Evolutionary conservation across 23 red algal genomes (phyloP).

Genomic region (Cyanidioschyzon merolae): DNA sequence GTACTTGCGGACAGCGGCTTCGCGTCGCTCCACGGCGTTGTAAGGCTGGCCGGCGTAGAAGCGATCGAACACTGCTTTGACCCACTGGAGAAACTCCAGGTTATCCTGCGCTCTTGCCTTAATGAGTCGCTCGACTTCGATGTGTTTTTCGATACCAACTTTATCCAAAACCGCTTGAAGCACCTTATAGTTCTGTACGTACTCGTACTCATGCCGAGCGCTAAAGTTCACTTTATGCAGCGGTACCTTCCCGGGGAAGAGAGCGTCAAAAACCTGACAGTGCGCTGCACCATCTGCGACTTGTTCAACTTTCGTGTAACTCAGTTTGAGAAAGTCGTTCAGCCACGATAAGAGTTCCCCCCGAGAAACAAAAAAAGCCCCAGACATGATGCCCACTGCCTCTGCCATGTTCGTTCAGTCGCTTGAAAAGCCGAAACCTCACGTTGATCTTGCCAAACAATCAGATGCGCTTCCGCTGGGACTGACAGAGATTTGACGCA

Average conservation of each 20-base stretch:
- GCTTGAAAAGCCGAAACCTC: no score
- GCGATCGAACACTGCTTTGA: constrained; percentile 77
- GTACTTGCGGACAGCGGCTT: constrained; percentile 20
- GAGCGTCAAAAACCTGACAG: constrained; percentile 73
- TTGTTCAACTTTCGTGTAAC: constrained; percentile 80
- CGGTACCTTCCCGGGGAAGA: constrained; percentile 52
- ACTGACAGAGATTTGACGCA: no score
- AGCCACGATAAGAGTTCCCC: constrained; percentile 63
- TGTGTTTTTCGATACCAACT: constrained; percentile 52
- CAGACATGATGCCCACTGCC: constrained; percentile 65
- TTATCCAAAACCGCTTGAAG: constrained; percentile 64
- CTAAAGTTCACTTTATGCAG: constrained; percentile 81
- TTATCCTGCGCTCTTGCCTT: constrained; percentile 90
- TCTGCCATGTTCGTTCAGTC: not conserved
- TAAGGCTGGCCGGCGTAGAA: constrained; percentile 33
- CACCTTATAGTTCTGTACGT: constrained; percentile 85
- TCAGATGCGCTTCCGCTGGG: no score
- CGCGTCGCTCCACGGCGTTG: constrained; percentile 28
- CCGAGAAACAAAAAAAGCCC: constrained; percentile 72
- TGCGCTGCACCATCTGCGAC: constrained; percentile 55
- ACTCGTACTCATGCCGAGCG: constrained; percentile 57
- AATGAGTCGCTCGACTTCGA: constrained; percentile 81
- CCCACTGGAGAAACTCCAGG: constrained; percentile 91
- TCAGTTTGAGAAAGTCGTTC: constrained; percentile 62
- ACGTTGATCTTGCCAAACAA: no score